Conservation (phyloP, 306 rosid species). For the Elaeagnus macrophylla region DNA sequence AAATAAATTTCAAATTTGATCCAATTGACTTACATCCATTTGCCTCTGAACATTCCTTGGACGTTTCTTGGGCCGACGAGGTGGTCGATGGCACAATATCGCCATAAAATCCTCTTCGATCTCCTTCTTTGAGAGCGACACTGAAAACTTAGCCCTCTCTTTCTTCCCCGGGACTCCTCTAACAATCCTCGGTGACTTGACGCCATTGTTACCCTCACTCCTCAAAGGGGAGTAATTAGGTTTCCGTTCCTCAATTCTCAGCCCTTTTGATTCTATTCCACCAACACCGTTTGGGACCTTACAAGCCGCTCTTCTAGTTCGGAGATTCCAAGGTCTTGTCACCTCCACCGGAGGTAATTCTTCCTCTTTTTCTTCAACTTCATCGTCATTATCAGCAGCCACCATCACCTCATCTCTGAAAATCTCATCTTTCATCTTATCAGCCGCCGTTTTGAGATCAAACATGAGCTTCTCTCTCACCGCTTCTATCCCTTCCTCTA, state of each 20-base stretch:
- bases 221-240: neutral
- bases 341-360: neutral
- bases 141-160: neutral
- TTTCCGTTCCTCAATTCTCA: too few relatives aligned
- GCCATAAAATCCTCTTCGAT: slow-evolving; percentile 27
- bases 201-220: neutral
- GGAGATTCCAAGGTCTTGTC: neutral
- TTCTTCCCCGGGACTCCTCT: neutral
- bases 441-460: neutral
- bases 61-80: slow-evolving; percentile 24
- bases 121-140: slow-evolving; percentile 20
- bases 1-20: neutral
- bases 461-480: neutral
- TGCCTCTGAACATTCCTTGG: slow-evolving; percentile 13
- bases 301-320: neutral
- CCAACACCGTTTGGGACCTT: too few relatives aligned
- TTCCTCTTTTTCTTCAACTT: neutral
- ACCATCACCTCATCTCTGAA: too few relatives aligned
- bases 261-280: too few relatives aligned
- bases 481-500: neutral
- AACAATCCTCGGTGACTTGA: neutral
- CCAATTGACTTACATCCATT: slow-evolving; percentile 26
- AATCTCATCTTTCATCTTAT: neutral
- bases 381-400: too few relatives aligned
- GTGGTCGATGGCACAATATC: slow-evolving; percentile 22